Percentiles rank a stretch among this genome's conserved stretches.
Conservation (phyloP, 2,329 filamentous ascomycete species). For the Alternaria triticimaculans region DNA sequence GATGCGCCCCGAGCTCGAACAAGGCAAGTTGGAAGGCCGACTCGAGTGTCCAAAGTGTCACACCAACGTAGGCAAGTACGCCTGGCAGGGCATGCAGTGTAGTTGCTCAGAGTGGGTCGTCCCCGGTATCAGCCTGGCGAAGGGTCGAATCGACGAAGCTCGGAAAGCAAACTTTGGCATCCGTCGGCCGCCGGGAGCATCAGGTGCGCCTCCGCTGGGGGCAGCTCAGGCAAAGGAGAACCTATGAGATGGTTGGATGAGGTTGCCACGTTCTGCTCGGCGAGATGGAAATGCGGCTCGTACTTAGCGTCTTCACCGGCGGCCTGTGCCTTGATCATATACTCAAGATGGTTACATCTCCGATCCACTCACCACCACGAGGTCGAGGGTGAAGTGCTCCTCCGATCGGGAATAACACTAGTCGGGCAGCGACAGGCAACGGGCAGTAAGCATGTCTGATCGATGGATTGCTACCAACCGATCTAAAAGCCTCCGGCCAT, state of each 20-base stretch:
- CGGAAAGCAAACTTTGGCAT: slow-evolving; percentile 41
- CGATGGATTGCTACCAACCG: background rate
- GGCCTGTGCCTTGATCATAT: background rate
- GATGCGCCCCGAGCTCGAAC: slow-evolving; percentile 89
- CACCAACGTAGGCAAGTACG: slow-evolving; percentile 87
- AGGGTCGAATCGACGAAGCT: slow-evolving; percentile 79
- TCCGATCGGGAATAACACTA: background rate
- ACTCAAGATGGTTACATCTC: background rate
- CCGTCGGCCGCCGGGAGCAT: slow-evolving; percentile 42
- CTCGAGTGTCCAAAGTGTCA: slow-evolving; percentile 86
- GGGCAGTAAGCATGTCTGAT: background rate
- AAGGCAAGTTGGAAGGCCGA: slow-evolving; percentile 81
- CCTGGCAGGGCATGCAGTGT: slow-evolving; percentile 95
- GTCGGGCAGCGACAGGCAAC: background rate
- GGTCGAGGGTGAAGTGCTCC: background rate
- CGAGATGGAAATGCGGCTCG: background rate
- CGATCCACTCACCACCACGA: background rate
- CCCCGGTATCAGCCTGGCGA: slow-evolving; percentile 85
- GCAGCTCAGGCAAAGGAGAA: slow-evolving; percentile 13
- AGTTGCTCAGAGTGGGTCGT: slow-evolving; percentile 90
- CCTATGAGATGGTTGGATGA: slow-evolving; percentile 4
- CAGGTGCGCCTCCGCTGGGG: slow-evolving; percentile 10
- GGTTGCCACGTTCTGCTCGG: background rate
- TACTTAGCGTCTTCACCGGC: background rate
- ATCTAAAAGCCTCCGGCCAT: background rate